Evolutionary conservation across 768 basidiomycete genomes (phyloP), one percentile per base, ranked within the genome.

Genomic region (Jaapia argillacea): DNA sequence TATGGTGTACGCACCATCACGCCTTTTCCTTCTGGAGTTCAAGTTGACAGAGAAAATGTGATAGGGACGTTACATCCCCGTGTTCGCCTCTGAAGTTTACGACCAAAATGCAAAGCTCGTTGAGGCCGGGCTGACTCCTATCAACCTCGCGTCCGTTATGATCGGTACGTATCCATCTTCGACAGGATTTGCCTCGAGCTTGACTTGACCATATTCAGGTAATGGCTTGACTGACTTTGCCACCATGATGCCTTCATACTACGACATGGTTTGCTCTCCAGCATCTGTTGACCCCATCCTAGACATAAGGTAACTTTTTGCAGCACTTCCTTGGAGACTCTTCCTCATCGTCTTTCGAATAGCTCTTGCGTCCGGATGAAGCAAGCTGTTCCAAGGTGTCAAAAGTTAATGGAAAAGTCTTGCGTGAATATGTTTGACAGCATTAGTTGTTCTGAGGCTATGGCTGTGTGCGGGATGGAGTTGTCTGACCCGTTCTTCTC

Each of bases 231-330:
- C 64, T 0, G 67, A 73, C 49, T 63, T 51, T 41, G 54, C 50
- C 41, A 63, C 61, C 1, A 60, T 71, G 64, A 42, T 48, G 2
- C 51, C 62, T 4, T 64, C 71, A 3, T 72, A 69, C 45, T 62
- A 73, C 46, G 74, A 79, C 41, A 70, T 82, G 58, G 61, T 64
- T 21, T 85, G 83, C 52, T 45, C 73, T 4, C 55, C 64, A 21
- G 68, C 71, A 0, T 73, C 74, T 10, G 57, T 74, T 23, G 58
- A 57, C 22, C 77, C 74, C 3, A 55, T 76, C 20, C 49, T 62
- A 27, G 68, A 63, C 21, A 76, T 81, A 36, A 69, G 68, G 62
- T 63, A 46, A 23, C 55, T 46, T 42, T 43, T 22, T 3, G 23
- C 28, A 24, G 49, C 44, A 16, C 44, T 51, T 14, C 21, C 42